Evolutionary conservation across 192 early-diverging fungal genomes (phyloP).

Genomic region (Mortierella hygrophila): DNA sequence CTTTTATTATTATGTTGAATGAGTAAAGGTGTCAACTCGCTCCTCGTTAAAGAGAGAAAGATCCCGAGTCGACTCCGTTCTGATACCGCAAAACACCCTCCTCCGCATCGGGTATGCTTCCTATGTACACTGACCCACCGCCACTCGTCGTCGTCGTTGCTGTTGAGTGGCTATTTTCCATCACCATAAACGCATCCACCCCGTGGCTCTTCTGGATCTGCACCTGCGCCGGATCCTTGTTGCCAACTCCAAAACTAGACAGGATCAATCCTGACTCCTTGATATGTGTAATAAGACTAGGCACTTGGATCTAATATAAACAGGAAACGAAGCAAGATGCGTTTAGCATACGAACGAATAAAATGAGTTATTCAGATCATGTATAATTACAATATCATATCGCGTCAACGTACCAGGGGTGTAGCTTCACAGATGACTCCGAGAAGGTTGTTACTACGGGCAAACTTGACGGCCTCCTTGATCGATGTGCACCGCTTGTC

Average conservation of each 20-base stretch:
- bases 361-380: not conserved
- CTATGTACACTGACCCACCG: conserved; percentile 50
- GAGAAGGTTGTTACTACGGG: conserved; percentile 90
- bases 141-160: conserved; percentile 12
- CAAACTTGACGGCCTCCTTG: conserved; percentile 96
- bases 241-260: conserved; percentile 89
- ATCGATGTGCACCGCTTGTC: conserved; percentile 73
- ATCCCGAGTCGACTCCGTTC: conserved; percentile 51
- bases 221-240: conserved; percentile 72
- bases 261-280: conserved; percentile 95
- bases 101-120: conserved; percentile 43
- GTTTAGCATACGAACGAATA: not conserved
- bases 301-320: conserved; percentile 83
- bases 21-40: not conserved
- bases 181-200: conserved; percentile 91
- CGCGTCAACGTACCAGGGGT: conserved; percentile 75
- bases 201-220: conserved; percentile 84
- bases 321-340: not conserved
- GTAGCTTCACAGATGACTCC: conserved; percentile 93
- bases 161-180: conserved; percentile 10
- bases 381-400: not conserved
- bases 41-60: conserved; percentile 21
- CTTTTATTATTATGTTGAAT: not conserved
- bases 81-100: conserved; percentile 54
- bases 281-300: conserved; percentile 89